A percentile compares a stretch with the other conserved stretches of the same genome.
These are phyloP conservation scores for Golubevia pallescens DNA, from an alignment of 1,284 basidiomycete genomes.

Conservation along the genomic window DNA sequence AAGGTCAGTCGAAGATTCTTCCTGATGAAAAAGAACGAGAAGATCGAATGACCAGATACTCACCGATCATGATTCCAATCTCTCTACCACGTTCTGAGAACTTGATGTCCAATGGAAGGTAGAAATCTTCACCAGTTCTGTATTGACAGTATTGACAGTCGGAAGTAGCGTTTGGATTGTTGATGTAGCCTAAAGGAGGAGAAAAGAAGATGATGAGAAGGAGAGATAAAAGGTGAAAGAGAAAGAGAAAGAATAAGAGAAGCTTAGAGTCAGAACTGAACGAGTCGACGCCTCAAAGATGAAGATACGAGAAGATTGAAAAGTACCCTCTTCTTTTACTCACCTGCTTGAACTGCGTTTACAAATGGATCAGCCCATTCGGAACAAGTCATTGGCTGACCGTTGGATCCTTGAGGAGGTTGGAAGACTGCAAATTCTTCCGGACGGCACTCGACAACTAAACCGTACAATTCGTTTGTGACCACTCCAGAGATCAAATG, in stretches of 20 bases:
- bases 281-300: background rate
- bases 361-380: conserved; percentile 14
- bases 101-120: conserved; percentile 24
- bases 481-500: conserved; percentile 22
- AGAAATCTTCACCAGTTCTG: conserved; percentile 44
- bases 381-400: conserved; percentile 25
- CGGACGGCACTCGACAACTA: conserved; percentile 24
- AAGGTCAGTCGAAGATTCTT: background rate
- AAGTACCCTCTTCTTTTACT: too few relatives aligned
- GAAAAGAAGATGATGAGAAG: too few relatives aligned
- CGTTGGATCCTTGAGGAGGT: conserved; percentile 13
- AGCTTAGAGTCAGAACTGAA: too few relatives aligned
- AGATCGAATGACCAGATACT: background rate
- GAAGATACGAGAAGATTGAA: too few relatives aligned
- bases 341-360: background rate
- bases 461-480: conserved; percentile 34
- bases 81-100: conserved; percentile 36
- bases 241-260: too few relatives aligned
- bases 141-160: conserved; percentile 38
- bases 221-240: too few relatives aligned
- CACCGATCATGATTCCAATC: conserved; percentile 35
- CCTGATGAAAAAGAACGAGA: background rate
- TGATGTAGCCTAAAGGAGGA: conserved; percentile 44
- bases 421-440: conserved; percentile 32
- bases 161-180: conserved; percentile 28